A percentile compares a stretch with the other conserved stretches of the same genome.
These are phyloP conservation scores for Drechmeria coniospora DNA, from an alignment of 2,329 filamentous ascomycete species.

Conservation along the genomic window DNA sequence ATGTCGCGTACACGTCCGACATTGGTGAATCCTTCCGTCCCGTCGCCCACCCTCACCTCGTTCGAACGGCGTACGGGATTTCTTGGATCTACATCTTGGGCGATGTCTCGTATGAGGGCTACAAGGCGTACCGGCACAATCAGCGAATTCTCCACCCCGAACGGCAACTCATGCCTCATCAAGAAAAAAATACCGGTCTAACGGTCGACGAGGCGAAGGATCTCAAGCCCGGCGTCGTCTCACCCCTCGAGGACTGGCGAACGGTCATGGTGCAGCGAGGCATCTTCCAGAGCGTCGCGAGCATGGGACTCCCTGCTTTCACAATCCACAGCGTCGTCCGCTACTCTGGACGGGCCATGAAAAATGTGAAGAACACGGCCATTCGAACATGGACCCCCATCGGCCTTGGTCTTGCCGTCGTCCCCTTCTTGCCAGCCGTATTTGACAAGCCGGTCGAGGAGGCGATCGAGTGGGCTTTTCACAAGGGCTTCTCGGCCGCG, in stretches of 20 bases:
- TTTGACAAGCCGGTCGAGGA: slow-evolving; percentile 91
- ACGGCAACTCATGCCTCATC: slow-evolving; percentile 33
- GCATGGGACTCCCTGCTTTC: slow-evolving; percentile 86
- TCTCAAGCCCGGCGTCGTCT: slow-evolving; percentile 26
- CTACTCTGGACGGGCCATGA: slow-evolving; percentile 78
- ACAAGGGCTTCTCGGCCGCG: slow-evolving; percentile 60
- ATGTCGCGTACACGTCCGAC: slow-evolving; percentile 92
- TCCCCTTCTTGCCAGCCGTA: slow-evolving; percentile 68
- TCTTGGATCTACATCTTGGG: slow-evolving; percentile 88
- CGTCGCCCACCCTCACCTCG: slow-evolving; percentile 70
- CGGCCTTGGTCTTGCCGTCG: slow-evolving; percentile 60
- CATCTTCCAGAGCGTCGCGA: slow-evolving; percentile 79
- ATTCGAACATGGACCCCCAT: slow-evolving; percentile 82
- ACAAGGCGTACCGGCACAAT: slow-evolving; percentile 85
- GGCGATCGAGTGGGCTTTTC: slow-evolving; percentile 80
- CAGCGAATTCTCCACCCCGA: slow-evolving; percentile 58
- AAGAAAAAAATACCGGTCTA: slow-evolving; percentile 33
- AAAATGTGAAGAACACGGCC: slow-evolving; percentile 58
- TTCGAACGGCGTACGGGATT: slow-evolving; percentile 72
- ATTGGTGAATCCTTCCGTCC: slow-evolving; percentile 94
- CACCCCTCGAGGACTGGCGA: slow-evolving; percentile 76
- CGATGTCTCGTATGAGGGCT: slow-evolving; percentile 84
- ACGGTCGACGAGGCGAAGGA: slow-evolving; percentile 15
- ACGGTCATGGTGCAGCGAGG: slow-evolving; percentile 83
- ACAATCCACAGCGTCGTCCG: slow-evolving; percentile 87